Base-by-base conservation (phyloP, 352 stramenopile genomes). In the Pythium sukuiense region DNA sequence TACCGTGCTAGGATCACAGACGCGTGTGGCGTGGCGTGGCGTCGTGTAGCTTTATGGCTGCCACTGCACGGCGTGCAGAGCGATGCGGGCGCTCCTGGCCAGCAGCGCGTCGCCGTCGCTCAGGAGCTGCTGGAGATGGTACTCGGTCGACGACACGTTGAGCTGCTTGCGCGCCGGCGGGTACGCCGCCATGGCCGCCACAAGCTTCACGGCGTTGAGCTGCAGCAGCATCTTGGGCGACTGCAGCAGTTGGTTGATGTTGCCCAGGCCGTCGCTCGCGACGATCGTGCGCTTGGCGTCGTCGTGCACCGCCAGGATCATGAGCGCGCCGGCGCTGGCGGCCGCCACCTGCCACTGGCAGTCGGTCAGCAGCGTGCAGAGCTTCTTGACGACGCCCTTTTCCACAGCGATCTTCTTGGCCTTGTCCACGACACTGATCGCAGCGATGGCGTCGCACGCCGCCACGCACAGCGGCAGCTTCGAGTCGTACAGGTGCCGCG, bases 221-320 rank as follows among this genome's bases (percentile, higher is more conserved):
- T 90, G 81, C 49, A 92, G 64, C 35, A 80, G 70, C 39, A 73
- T 55, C 54, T 81, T 83, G 59, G 76, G 69, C 55, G 81, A 76
- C 70, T 90, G 74, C 65, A 93, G 70, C 39, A 93, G 63, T 53
- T 87, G 77, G 48, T 88, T 88, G 41, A 88, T 60, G n/a, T 39
- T 69, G 29, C 72, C 61, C 7, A 90, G 71, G 5, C 69, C 80
- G 14, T 88, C 78, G 30, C 65, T 66, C 14, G 70, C 67, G 37
- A 92, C 75, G 55, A 93, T 77, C 61, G 76, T 68, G 32, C 79
- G 78, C 78, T 93, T 93, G 24, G 81, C 74, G 29, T 91, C 81
- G 61, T 92, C 83, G 61, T 89, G 48, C 13, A 87, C 76, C 3
- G 80, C 78, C 46, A 93, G 57, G 53, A 67, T 74, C 81, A 91